Conservation (phyloP, 176 grass and related monocot species). For the Oryza australiensis region DNA sequence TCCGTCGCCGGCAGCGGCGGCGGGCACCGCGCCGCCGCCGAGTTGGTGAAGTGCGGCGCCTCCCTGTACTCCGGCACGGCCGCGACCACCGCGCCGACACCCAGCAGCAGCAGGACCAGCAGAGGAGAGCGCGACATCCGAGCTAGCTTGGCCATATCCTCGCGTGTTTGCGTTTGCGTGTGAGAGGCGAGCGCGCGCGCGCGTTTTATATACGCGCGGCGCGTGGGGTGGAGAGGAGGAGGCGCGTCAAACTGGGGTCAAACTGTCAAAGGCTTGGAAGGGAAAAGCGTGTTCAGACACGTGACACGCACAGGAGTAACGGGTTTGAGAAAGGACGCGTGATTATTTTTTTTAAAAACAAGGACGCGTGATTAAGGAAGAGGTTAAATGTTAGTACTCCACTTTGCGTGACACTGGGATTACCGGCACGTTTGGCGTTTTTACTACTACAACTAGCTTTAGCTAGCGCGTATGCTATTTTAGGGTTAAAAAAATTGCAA, state of each 20-base stretch:
- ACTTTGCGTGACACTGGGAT: neutral
- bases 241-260: constrained; percentile 40
- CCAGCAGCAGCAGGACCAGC: constrained; percentile 10
- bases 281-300: constrained; percentile 23
- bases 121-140: constrained; percentile 16
- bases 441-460: neutral
- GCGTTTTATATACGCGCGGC: constrained; percentile 28
- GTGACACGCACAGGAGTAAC: neutral
- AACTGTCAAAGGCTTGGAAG: constrained; percentile 15
- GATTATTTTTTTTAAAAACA: too few relatives aligned
- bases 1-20: constrained; percentile 36
- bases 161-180: neutral
- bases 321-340: neutral
- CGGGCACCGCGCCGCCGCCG: constrained; percentile 37
- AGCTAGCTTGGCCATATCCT: neutral
- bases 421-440: neutral
- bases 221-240: neutral
- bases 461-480: neutral
- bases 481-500: neutral
- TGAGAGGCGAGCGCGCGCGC: neutral
- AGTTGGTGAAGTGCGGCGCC: constrained; percentile 56
- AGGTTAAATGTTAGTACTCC: neutral
- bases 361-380: neutral
- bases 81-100: neutral
- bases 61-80: constrained; percentile 36